phyloP scores from a whole-genome alignment of 306 rosid species.

The Mimosa pudica region DNA sequence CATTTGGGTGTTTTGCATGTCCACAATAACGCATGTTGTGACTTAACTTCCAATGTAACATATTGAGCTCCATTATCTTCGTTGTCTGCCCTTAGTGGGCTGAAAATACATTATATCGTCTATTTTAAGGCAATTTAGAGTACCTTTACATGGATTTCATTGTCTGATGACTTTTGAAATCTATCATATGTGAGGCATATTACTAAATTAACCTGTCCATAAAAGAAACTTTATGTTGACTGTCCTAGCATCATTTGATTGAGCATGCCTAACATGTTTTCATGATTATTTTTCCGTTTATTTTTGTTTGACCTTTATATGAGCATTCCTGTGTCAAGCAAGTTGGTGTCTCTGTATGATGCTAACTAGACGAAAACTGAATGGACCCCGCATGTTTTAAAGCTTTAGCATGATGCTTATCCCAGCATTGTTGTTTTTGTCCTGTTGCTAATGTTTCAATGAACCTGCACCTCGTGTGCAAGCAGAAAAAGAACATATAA shows the following conservation, averaged over 20 bases:
- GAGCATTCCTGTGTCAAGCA: slow-evolving; percentile 41
- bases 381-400: slow-evolving; percentile 52
- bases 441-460: slow-evolving; percentile 29
- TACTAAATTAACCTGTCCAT: slow-evolving; percentile 37
- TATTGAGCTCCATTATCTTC: slow-evolving; percentile 29
- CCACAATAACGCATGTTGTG: not conserved
- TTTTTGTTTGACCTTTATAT: slow-evolving; percentile 48
- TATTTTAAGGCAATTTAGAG: slow-evolving; percentile 31
- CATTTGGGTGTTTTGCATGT: not conserved
- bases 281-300: slow-evolving; percentile 54
- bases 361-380: slow-evolving; percentile 34
- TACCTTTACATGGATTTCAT: slow-evolving; percentile 32
- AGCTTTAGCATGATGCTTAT: slow-evolving; percentile 38
- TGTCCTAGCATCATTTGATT: slow-evolving; percentile 59
- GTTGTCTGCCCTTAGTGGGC: slow-evolving; percentile 27
- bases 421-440: slow-evolving; percentile 32
- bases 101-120: slow-evolving; percentile 31
- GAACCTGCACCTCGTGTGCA: slow-evolving; percentile 29
- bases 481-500: slow-evolving; percentile 22
- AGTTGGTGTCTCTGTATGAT: slow-evolving; percentile 25
- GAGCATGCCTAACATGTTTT: slow-evolving; percentile 67
- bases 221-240: slow-evolving; percentile 63
- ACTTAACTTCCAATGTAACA: slow-evolving; percentile 30
- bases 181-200: slow-evolving; percentile 46
- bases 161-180: slow-evolving; percentile 34